phyloP scores from a whole-genome alignment of 345 rosid genomes.

The Euclidium syriacum region DNA sequence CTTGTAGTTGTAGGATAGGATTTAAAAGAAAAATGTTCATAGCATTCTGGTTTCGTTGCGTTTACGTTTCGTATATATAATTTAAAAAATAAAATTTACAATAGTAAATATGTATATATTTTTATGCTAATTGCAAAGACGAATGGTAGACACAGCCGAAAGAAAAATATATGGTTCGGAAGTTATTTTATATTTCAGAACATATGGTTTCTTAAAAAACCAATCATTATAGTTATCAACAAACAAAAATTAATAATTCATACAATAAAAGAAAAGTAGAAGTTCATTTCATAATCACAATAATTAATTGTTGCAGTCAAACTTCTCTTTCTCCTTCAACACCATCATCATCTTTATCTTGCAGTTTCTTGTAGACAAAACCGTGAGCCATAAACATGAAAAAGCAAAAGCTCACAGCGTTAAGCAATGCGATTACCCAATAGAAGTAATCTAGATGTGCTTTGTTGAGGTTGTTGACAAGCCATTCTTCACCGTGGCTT shows the following conservation, averaged over 20 bases:
- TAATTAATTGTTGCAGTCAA: conserved; percentile 11
- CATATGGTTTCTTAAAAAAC: too few relatives aligned
- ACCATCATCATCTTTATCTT: conserved; percentile 17
- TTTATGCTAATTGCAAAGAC: too few relatives aligned
- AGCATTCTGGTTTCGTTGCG: too few relatives aligned
- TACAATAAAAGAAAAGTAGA: neutral
- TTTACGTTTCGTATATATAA: too few relatives aligned
- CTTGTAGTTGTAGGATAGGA: too few relatives aligned
- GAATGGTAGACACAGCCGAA: too few relatives aligned
- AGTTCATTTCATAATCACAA: neutral
- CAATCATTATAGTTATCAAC: neutral
- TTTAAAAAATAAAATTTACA: too few relatives aligned
- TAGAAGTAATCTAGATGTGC: conserved; percentile 61
- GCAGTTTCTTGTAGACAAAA: conserved; percentile 66
- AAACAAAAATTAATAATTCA: neutral
- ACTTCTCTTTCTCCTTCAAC: conserved; percentile 9
- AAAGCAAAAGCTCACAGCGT: conserved; percentile 49
- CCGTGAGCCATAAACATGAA: conserved; percentile 46
- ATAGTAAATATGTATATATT: too few relatives aligned
- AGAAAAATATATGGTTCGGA: too few relatives aligned
- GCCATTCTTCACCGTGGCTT: conserved; percentile 47
- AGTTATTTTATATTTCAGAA: too few relatives aligned
- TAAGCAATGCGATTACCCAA: conserved; percentile 65
- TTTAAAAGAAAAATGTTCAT: too few relatives aligned
- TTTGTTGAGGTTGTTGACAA: conserved; percentile 59